A percentile compares a stretch with the other conserved stretches of the same genome.
Conservation (phyloP, 345 rosid species). For the Pugionium dolabratum region DNA sequence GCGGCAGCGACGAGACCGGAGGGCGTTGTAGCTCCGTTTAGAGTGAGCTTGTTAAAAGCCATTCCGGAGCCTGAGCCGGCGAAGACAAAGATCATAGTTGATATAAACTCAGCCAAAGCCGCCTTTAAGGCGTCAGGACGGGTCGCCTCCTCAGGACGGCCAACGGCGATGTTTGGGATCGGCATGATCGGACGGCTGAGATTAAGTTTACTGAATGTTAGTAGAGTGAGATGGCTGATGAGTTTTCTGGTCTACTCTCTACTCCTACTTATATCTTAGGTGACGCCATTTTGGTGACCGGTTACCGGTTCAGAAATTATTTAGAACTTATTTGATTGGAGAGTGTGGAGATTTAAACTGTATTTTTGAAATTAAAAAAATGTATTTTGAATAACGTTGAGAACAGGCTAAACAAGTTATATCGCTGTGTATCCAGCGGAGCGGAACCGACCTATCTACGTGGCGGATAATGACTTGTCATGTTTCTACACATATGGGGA, state of each 20-base stretch:
- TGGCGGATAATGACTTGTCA: slow-evolving; percentile 43
- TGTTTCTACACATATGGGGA: slow-evolving; percentile 24
- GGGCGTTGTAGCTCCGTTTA: slow-evolving; percentile 66
- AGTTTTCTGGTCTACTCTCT: slow-evolving; percentile 6
- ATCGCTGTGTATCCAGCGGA: slow-evolving; percentile 33
- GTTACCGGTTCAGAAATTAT: slow-evolving; percentile 25
- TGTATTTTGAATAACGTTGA: not conserved
- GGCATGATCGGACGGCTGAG: slow-evolving; percentile 59
- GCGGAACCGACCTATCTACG: slow-evolving; percentile 40
- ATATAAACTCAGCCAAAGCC: slow-evolving; percentile 87
- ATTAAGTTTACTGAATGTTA: slow-evolving; percentile 1
- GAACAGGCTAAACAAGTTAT: slow-evolving; percentile 36
- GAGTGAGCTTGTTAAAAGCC: slow-evolving; percentile 87
- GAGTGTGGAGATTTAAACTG: slow-evolving; percentile 26
- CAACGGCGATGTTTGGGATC: slow-evolving; percentile 79
- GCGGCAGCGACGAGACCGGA: slow-evolving; percentile 79
- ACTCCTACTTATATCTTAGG: slow-evolving; percentile 36
- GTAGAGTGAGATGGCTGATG: slow-evolving; percentile 32
- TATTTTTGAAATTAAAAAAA: not conserved
- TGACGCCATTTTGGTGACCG: slow-evolving; percentile 23
- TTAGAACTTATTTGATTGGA: slow-evolving; percentile 24
- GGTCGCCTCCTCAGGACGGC: slow-evolving; percentile 63
- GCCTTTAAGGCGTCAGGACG: slow-evolving; percentile 73
- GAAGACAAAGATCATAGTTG: slow-evolving; percentile 78
- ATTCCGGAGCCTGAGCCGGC: slow-evolving; percentile 94